phyloP scores from a whole-genome alignment of 345 rosid species.

The Brassica incana region DNA sequence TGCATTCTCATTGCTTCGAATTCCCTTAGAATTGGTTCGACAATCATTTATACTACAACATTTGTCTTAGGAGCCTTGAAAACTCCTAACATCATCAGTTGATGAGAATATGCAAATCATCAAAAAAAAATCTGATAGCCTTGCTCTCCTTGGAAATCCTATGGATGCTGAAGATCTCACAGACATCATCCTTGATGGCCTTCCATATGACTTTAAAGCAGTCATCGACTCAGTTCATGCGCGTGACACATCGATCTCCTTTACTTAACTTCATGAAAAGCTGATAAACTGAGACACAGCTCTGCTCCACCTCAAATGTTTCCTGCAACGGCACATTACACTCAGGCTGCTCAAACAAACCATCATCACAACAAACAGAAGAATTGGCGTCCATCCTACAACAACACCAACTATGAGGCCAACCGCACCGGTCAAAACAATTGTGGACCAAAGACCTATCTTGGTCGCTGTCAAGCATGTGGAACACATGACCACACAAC shows the following conservation, averaged over 20 bases:
- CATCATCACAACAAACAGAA: not conserved
- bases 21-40: too few relatives aligned
- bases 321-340: not conserved
- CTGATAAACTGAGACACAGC: not conserved
- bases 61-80: too few relatives aligned
- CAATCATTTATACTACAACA: too few relatives aligned
- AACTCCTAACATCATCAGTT: not conserved
- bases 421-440: not conserved
- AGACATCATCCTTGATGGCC: not conserved
- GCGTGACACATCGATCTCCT: not conserved
- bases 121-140: not conserved
- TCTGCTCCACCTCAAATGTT: not conserved
- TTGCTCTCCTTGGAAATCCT: not conserved
- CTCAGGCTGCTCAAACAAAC: not conserved
- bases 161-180: not conserved
- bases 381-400: not conserved
- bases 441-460: not conserved
- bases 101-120: not conserved
- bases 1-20: too few relatives aligned
- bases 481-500: not conserved
- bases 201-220: not conserved
- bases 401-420: not conserved
- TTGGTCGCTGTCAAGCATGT: not conserved
- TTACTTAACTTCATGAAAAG: not conserved
- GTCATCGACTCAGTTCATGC: not conserved